Evolutionary conservation across 176 grass and related monocot genomes (phyloP), one percentile per base, ranked within the genome.

Genomic region (Lolium perenne): DNA sequence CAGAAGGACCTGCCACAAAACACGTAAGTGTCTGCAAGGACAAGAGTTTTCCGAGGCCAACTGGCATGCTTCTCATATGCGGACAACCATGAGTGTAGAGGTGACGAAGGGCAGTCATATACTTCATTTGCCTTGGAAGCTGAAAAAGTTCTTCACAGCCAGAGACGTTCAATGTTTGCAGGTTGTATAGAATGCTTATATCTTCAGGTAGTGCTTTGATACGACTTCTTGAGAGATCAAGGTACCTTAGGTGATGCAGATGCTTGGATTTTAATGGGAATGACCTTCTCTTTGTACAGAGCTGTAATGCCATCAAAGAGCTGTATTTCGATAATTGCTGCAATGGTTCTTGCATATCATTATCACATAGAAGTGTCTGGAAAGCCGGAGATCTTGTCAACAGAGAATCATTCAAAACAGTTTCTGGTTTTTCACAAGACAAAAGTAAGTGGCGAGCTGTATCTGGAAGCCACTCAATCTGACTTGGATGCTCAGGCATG

Each of bases 41-140:
- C 1, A 6, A 69, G 62, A 88, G 60, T 18, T 82, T 25, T 35
- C 70, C 14, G 8, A 87, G 25, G 20, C 22, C 74, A 10, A 10
- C 0, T 20, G 84, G 76, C 76, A 87, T 80, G 25, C 46, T 70
- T 16, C 4, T 61, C 16, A 87, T 43, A 0, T 16, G 14, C 18
- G 1, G 0, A 46, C 32, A 73, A 0, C 5, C 0, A 41, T 61
- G 21, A 26, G 60, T 80, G 38, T 69, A 80, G 10, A 35, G 32
- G 32, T 35, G 32, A 35, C 32, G 32, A 17, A 87, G 84, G 7
- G 8, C 40, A 0, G 20, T 74, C 85, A 87, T 66, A 38, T 75
- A 87, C 61, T 55, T 67, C 85, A 82, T 82, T 40, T 74, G 58
- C n/a, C 38, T 55, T 22, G 85, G 85, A 75, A 51, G 70, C 7